Evolutionary conservation across 2,329 filamentous ascomycete genomes (phyloP).

Genomic region (Phialophora macrospora): DNA sequence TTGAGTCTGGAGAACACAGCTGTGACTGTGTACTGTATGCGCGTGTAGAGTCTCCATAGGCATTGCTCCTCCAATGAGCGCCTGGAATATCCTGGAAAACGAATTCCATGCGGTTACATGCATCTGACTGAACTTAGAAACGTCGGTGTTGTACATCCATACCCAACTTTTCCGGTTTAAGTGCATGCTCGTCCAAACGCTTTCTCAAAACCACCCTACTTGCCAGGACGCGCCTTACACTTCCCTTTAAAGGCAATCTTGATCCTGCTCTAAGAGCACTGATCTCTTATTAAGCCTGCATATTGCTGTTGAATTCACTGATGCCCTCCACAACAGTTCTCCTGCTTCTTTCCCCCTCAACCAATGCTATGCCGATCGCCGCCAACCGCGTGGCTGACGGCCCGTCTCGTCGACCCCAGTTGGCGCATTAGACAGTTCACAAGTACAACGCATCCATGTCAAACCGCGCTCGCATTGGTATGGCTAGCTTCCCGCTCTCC

Average conservation of each 20-base stretch:
- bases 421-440: not conserved
- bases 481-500: not conserved
- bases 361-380: not conserved
- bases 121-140: not conserved
- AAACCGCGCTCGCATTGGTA: not conserved
- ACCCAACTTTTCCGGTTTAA: not conserved
- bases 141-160: not conserved
- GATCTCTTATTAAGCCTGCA: not conserved
- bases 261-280: not conserved
- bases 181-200: not conserved
- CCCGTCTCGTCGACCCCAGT: not conserved
- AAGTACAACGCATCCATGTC: not conserved
- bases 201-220: not conserved
- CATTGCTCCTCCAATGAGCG: not conserved
- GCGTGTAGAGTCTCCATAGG: not conserved
- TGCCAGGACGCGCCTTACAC: not conserved
- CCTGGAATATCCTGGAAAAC: not conserved
- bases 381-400: slow-evolving; percentile 2
- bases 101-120: not conserved
- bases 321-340: not conserved
- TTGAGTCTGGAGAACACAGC: not conserved
- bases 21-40: not conserved
- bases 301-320: not conserved
- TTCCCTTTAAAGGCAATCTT: not conserved
- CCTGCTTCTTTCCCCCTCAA: not conserved